phyloP scores from a whole-genome alignment of 225 moss, liverwort and hornwort species.

The Asterella californica region DNA sequence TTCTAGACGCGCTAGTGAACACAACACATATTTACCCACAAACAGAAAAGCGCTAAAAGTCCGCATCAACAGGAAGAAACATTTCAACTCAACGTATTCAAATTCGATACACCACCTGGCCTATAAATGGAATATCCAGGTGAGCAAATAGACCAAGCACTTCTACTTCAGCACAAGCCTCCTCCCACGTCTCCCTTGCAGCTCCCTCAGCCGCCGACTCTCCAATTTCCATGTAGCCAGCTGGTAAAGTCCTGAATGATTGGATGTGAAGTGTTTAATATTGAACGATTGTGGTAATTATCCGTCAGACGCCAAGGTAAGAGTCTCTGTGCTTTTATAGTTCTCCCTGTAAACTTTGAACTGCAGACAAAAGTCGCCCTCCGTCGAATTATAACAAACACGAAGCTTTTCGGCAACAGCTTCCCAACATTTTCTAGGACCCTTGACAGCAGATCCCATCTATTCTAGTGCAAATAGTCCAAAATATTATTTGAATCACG shows the following conservation, averaged over 20 bases:
- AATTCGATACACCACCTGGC: slow-evolving; percentile 58
- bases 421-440: not conserved
- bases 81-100: not conserved
- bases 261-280: not conserved
- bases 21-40: not conserved
- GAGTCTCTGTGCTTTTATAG: not conserved
- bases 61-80: not conserved
- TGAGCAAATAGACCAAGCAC: slow-evolving; percentile 81
- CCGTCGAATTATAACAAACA: not conserved
- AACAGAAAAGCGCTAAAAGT: not conserved
- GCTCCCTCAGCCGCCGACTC: slow-evolving; percentile 99
- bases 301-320: not conserved
- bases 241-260: slow-evolving; percentile 80
- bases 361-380: not conserved
- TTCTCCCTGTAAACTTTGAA: not conserved
- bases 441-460: not conserved
- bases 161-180: slow-evolving; percentile 90
- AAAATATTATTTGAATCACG: not conserved
- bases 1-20: too few species aligned
- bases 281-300: too few species aligned
- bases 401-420: not conserved
- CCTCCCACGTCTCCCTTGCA: slow-evolving; percentile 89
- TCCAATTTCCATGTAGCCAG: slow-evolving; percentile 97
- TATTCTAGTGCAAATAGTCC: not conserved
- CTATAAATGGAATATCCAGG: slow-evolving; percentile 83